Evolutionary conservation across 2,329 filamentous ascomycete genomes (phyloP).

Genomic region (Boeremia exigua): DNA sequence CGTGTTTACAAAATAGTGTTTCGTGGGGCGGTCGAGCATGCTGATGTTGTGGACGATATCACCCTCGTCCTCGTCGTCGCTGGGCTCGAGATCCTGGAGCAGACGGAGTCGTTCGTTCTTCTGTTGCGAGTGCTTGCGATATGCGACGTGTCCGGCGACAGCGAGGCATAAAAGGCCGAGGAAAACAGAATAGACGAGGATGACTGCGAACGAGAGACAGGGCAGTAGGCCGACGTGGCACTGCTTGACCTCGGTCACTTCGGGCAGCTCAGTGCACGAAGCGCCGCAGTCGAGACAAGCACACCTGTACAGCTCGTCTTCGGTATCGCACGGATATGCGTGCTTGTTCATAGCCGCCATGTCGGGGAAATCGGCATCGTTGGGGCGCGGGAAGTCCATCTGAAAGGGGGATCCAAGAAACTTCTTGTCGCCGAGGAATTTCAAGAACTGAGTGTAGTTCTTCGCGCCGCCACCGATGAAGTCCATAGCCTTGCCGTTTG

Average conservation of each 20-base stretch:
- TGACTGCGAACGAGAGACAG: slow-evolving; percentile 90
- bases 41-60: slow-evolving; percentile 79
- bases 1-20: slow-evolving; percentile 82
- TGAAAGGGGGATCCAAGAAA: slow-evolving; percentile 93
- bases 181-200: slow-evolving; percentile 81
- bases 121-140: slow-evolving; percentile 73
- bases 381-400: slow-evolving; percentile 82
- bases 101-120: slow-evolving; percentile 85
- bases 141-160: slow-evolving; percentile 76
- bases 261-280: slow-evolving; percentile 82
- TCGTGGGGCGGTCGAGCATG: slow-evolving; percentile 78
- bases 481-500: slow-evolving; percentile 91
- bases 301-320: slow-evolving; percentile 84
- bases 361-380: slow-evolving; percentile 64
- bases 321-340: slow-evolving; percentile 87
- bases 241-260: slow-evolving; percentile 70
- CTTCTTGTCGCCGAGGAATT: slow-evolving; percentile 93
- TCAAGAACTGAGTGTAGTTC: slow-evolving; percentile 84
- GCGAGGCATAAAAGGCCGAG: slow-evolving; percentile 70
- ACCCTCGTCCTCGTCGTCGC: slow-evolving; percentile 93
- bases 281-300: slow-evolving; percentile 91
- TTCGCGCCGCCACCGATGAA: slow-evolving; percentile 95
- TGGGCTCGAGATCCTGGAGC: slow-evolving; percentile 80
- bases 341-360: slow-evolving; percentile 76
- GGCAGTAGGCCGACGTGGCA: slow-evolving; percentile 89